phyloP scores from a whole-genome alignment of 164 flowering plant species.

The Houttuynia cordata region DNA sequence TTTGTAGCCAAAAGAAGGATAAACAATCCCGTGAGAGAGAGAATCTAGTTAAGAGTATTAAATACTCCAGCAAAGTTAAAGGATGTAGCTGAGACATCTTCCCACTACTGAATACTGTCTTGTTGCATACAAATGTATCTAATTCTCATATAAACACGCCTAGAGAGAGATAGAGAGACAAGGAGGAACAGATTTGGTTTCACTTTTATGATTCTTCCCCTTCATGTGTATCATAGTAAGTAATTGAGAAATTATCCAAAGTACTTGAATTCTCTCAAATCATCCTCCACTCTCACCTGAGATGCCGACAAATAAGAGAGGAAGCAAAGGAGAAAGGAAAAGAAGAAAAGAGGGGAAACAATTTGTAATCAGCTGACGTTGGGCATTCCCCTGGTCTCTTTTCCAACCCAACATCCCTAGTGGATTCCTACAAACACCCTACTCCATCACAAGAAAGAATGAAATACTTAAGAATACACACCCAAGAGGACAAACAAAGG shows the following conservation, averaged over 20 bases:
- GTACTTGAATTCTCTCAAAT: too few species aligned
- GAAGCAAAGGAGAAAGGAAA: background rate
- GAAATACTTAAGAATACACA: background rate
- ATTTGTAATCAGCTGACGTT: background rate
- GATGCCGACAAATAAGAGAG: conserved; percentile 7
- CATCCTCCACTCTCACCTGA: conserved; percentile 1
- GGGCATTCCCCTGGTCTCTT: background rate
- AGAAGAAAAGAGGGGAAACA: background rate
- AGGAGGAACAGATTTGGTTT: background rate
- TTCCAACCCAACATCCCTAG: background rate
- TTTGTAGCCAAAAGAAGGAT: too few species aligned
- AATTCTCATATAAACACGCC: background rate
- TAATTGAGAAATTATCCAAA: too few species aligned
- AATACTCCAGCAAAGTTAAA: too few species aligned
- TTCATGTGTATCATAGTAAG: background rate
- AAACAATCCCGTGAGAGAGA: too few species aligned
- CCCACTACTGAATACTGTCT: too few species aligned
- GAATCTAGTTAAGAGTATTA: too few species aligned
- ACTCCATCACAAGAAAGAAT: background rate
- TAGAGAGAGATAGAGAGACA: background rate
- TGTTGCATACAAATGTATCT: too few species aligned
- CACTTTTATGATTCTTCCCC: background rate
- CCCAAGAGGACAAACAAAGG: background rate
- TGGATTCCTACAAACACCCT: background rate
- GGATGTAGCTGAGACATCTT: too few species aligned